phyloP scores from a whole-genome alignment of 805 yeast species.

The Teunomyces stri region DNA sequence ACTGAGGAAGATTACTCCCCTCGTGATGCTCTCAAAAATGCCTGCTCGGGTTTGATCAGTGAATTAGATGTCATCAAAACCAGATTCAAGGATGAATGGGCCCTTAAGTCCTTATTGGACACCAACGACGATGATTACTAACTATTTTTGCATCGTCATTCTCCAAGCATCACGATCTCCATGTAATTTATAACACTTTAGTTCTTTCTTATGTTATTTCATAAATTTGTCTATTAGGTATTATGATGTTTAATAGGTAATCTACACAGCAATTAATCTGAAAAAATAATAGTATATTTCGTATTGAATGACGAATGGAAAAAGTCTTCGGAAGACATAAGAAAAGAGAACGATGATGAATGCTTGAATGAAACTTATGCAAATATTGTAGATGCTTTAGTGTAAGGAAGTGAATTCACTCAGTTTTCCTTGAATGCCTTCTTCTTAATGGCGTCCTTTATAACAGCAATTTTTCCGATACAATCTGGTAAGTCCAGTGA shows the following conservation, averaged over 20 bases:
- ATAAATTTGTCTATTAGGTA: constrained; percentile 2
- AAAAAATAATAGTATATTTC: constrained; percentile 3
- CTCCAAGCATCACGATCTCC: constrained; percentile 1
- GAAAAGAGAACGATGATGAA: neutral
- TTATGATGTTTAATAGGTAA: neutral
- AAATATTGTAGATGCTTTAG: neutral
- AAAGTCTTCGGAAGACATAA: neutral
- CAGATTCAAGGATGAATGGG: constrained; percentile 90
- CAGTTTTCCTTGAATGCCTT: constrained; percentile 26
- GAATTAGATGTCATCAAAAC: constrained; percentile 73
- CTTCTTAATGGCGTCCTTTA: constrained; percentile 62
- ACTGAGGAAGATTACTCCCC: constrained; percentile 96
- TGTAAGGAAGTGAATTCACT: neutral
- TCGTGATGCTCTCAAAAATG: constrained; percentile 82
- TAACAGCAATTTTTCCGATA: constrained; percentile 39
- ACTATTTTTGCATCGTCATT: neutral
- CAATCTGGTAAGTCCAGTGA: constrained; percentile 41
- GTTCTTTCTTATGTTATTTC: neutral
- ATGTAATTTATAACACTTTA: constrained; percentile 2
- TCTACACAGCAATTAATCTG: constrained; percentile 1
- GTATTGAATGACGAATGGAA: neutral
- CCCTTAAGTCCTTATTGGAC: constrained; percentile 68
- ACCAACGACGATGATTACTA: constrained; percentile 43
- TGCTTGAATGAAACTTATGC: neutral
- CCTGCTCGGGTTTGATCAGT: constrained; percentile 78